Base-by-base conservation (phyloP, 768 basidiomycete genomes). In the Tricholoma sp. region DNA sequence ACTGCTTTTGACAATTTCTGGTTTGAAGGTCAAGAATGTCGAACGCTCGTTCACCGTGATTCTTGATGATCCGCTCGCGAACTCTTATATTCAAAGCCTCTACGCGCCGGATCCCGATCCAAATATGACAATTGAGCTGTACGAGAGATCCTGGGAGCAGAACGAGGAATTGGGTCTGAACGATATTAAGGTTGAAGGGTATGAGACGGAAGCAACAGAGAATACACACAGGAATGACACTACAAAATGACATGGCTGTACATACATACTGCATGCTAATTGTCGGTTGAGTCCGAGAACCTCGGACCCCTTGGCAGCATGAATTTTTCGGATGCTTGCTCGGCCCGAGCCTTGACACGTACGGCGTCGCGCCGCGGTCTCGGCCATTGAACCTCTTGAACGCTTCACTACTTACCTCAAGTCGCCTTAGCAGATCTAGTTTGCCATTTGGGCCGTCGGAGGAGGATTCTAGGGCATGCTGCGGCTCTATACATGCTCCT, bases 31-130 rank as follows among this genome's bases (percentile, higher is more conserved):
- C 60, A 94, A 92, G 72, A 79, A 77, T 44, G 95, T 82, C 11
- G 80, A 86, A 52, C 77, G 76, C 33, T 86, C 88, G 3, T 99
- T 96, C 73, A 98, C 96, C 0, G 68, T 99, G 57, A 89, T 98
- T 68, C 76, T 99, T 9, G 96, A 98, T 65, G 96, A 98, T 66
- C 97, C 97, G 2, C 77, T 98, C 17, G 88, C 92, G 12, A 98
- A 98, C 70, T 95, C 93, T 2, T 95, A 98, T 66, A 75, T 99
- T 45, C 97, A 99, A 69, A 97, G 94, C 68, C 64, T 95, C n/a
- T 98, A 96, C 67, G 96, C 97, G 0, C 97, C 97, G 4, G 96
- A 99, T 66, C 86, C 91, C 0, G 96, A 98, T 66, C 96, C 96
- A 1, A 94, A 94, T 65, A 92, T 99, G 90, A 77, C 70, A 31